Base-by-base conservation (phyloP, 2,329 filamentous ascomycete species). In the Calonectria multiphialidica region DNA sequence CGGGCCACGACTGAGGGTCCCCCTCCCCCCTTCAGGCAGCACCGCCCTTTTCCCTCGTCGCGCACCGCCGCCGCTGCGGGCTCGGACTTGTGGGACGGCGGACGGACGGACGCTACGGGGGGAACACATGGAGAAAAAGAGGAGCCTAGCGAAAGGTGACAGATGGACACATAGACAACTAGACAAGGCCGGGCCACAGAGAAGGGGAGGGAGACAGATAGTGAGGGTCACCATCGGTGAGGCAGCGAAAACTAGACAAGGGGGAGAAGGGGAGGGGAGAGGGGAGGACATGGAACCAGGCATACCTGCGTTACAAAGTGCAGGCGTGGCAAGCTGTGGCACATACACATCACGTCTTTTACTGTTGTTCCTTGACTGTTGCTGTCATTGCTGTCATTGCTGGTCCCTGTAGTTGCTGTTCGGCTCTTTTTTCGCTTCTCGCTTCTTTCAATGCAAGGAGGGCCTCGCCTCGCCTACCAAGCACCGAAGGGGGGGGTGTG, bases 291-390 rank as follows among this genome's bases (percentile, higher is more conserved):
- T 28, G 47, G 47, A 50, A 50, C 45, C 21, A 15, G 30, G 8
- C 50, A 25, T 53, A 9, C 30, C 28, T 35, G 30, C 50, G 25
- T 55, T 55, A 18, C 50, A 12, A 57, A 57, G 30, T 35, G 33
- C n/a, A 30, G 9, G 53, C 53, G 53, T 57, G 53, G 53, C 53
- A 57, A 57, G 53, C 53, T 57, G 53, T 57, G 53, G 35, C n/a
- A 57, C 33, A 7, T 35, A 57, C 53, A 57, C 53, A 57, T 57
- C 53, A 57, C 21, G n/a, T n/a, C 5, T 35, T 6, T 21, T 57
- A n/a, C 40, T 42, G 15, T n/a, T 44, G 5, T n/a, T 44, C 3
- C 42, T 44, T 25, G 3, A 30, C 16, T 28, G 18, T 25, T 57
- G n/a, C 8, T 23, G 9, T 57, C 1, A 8, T 42, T 18, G 40